phyloP scores from a whole-genome alignment of 1,139 yeast genomes.

The Saccharomycopsis hybrid region DNA sequence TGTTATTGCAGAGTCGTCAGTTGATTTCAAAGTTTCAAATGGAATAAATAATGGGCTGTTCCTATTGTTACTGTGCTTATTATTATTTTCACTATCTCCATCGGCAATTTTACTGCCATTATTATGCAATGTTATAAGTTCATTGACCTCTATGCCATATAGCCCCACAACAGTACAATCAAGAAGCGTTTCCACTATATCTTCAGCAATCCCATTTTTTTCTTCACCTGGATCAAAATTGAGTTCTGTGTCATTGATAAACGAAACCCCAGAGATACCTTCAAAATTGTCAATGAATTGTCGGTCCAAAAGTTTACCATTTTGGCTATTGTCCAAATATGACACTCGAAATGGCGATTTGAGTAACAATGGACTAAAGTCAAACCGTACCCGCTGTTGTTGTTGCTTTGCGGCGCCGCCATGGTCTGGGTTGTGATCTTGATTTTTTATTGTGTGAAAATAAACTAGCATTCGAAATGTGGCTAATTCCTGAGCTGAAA shows the following conservation, averaged over 20 bases:
- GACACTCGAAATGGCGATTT: constrained; percentile 46
- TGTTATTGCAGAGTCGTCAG: constrained; percentile 13
- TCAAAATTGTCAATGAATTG: constrained; percentile 31
- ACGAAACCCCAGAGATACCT: constrained; percentile 40
- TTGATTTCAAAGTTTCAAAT: constrained; percentile 20
- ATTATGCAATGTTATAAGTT: not conserved
- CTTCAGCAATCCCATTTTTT: constrained; percentile 19
- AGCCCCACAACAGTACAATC: constrained; percentile 17
- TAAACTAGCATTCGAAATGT: constrained; percentile 44
- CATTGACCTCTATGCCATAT: constrained; percentile 15
- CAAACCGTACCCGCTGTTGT: constrained; percentile 28
- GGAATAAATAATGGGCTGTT: constrained; percentile 16
- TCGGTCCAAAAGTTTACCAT: too few species aligned
- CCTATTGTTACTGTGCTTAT: not conserved
- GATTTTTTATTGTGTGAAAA: constrained; percentile 37
- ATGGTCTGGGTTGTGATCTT: too few species aligned
- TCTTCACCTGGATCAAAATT: constrained; percentile 10
- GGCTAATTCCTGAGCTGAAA: constrained; percentile 48
- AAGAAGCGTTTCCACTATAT: constrained; percentile 17
- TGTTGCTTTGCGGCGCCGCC: too few species aligned
- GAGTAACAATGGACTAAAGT: constrained; percentile 46
- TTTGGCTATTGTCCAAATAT: constrained; percentile 27
- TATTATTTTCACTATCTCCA: not conserved
- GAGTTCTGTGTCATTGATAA: constrained; percentile 21
- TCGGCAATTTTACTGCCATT: not conserved